These are phyloP conservation scores for Lentinula lateritia DNA, from an alignment of 768 basidiomycete species.

Conservation along the genomic window DNA sequence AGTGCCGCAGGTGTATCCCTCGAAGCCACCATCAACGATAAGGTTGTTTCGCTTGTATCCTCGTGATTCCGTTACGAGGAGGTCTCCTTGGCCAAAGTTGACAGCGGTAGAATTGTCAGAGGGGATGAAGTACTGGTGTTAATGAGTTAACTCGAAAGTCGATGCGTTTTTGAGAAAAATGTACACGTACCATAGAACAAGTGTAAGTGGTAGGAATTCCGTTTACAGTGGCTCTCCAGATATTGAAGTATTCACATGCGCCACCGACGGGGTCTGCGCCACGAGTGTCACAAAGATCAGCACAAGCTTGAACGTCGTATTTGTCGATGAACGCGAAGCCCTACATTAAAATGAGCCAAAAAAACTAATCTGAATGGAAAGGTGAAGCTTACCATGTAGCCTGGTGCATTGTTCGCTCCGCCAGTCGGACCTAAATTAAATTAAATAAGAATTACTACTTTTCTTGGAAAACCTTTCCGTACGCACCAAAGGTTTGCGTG, in stretches of 20 bases:
- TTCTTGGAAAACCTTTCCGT: neutral
- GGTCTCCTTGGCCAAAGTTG: conserved; percentile 41
- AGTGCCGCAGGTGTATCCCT: conserved; percentile 23
- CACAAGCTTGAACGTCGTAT: conserved; percentile 13
- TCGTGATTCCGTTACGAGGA: conserved; percentile 41
- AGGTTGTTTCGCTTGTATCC: conserved; percentile 37
- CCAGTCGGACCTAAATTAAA: conserved; percentile 7
- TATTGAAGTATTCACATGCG: conserved; percentile 47
- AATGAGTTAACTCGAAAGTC: neutral
- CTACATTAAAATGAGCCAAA: neutral
- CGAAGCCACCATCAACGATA: conserved; percentile 38
- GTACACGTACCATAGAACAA: conserved; percentile 11
- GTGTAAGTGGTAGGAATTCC: conserved; percentile 13
- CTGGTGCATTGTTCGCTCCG: conserved; percentile 16
- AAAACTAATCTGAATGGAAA: neutral
- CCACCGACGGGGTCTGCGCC: conserved; percentile 26
- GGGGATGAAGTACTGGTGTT: conserved; percentile 34
- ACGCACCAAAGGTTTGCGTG: conserved; percentile 13
- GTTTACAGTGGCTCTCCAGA: conserved; percentile 35
- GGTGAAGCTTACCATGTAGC: conserved; percentile 8
- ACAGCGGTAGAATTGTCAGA: conserved; percentile 39
- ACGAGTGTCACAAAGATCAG: conserved; percentile 9
- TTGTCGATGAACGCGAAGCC: conserved; percentile 10
- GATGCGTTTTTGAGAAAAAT: neutral
- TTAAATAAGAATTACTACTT: neutral